A percentile compares a stretch with the other conserved stretches of the same genome.
Conservation (phyloP, 768 basidiomycete species). For the Leucocoprinus sp. region DNA sequence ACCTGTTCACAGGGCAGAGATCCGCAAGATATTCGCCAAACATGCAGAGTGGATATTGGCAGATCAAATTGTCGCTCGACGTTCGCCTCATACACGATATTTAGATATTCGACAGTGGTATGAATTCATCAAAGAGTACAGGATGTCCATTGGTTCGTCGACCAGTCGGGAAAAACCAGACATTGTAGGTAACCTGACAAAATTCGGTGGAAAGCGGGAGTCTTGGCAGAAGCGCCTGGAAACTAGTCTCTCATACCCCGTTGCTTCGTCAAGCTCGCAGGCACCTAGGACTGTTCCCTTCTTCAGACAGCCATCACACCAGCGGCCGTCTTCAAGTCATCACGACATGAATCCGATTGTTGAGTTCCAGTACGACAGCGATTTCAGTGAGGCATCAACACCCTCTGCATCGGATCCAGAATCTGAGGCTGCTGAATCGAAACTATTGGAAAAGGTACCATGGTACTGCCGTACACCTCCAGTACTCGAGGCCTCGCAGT, state of each 20-base stretch:
- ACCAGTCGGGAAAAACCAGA: conserved; percentile 3
- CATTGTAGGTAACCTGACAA: conserved; percentile 27
- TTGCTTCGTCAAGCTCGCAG: conserved; percentile 1
- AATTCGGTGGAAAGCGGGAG: conserved; percentile 22
- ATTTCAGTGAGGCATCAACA: conserved; percentile 49
- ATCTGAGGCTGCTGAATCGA: conserved; percentile 16
- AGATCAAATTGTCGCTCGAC: conserved; percentile 30
- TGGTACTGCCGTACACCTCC: conserved; percentile 28
- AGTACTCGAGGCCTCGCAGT: conserved; percentile 30
- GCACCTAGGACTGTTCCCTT: neutral
- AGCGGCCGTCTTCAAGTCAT: neutral
- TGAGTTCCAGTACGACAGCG: conserved; percentile 38
- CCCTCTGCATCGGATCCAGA: conserved; percentile 33
- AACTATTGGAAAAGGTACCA: conserved; percentile 24
- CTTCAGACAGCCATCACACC: neutral
- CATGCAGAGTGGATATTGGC: conserved; percentile 55
- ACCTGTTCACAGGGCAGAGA: conserved; percentile 40
- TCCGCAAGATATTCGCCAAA: conserved; percentile 42
- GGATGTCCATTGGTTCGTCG: conserved; percentile 10
- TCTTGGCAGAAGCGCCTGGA: conserved; percentile 23
- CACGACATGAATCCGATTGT: neutral
- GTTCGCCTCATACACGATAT: conserved; percentile 17
- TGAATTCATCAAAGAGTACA: conserved; percentile 29
- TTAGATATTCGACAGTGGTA: conserved; percentile 42
- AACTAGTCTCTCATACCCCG: neutral